Conservation (phyloP, 2,329 filamentous ascomycete genomes). For the Colletotrichum spaethianum region DNA sequence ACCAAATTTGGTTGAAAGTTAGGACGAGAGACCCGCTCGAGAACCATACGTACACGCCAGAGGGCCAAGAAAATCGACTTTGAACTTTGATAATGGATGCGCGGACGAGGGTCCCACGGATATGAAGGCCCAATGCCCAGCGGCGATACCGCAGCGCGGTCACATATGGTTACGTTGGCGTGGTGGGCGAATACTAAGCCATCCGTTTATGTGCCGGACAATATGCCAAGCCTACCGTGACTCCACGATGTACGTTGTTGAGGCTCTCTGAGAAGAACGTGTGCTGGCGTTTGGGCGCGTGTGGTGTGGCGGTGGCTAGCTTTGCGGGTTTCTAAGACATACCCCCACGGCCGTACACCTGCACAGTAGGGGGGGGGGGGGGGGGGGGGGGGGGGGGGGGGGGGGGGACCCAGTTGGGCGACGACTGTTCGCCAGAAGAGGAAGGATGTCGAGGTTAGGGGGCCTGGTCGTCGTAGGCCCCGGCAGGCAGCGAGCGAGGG, state of each 20-base stretch:
- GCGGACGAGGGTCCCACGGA: conserved; percentile 18
- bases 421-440: conserved; percentile 34
- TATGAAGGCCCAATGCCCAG: conserved; percentile 9
- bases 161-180: conserved; percentile 13
- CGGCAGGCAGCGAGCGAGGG: conserved; percentile 45
- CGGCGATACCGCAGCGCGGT: conserved; percentile 26
- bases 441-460: conserved; percentile 25
- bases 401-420: conserved; percentile 35
- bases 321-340: background rate
- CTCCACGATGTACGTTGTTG: conserved; percentile 11
- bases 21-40: conserved; percentile 29
- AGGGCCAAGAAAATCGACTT: background rate
- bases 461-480: conserved; percentile 32
- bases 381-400: too few relatives aligned
- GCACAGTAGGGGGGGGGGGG: too few relatives aligned
- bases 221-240: background rate
- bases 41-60: conserved; percentile 8
- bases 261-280: conserved; percentile 37
- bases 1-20: conserved; percentile 28
- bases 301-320: conserved; percentile 16
- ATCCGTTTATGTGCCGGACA: background rate
- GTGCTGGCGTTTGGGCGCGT: conserved; percentile 28
- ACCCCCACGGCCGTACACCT: conserved; percentile 33
- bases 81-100: conserved; percentile 15
- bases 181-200: background rate